A percentile compares a stretch with the other conserved stretches of the same genome.
These are phyloP conservation scores for Olyra latifolia DNA, from an alignment of 176 grass and related monocot species.

Conservation along the genomic window DNA sequence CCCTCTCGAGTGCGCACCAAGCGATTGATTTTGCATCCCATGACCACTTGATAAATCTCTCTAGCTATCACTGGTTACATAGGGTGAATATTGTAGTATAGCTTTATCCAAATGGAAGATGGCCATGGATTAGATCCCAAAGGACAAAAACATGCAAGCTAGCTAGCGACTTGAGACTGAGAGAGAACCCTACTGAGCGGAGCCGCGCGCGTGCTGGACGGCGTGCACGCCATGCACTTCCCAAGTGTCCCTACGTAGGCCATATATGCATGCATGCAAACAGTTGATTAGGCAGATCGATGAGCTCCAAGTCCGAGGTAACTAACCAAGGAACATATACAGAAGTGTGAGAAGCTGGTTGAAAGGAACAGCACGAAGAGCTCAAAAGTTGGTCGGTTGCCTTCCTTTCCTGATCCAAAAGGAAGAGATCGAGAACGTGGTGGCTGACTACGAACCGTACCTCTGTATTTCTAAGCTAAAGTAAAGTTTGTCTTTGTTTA, in stretches of 20 bases:
- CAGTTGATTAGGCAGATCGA: background rate
- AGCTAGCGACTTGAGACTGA: background rate
- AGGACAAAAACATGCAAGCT: background rate
- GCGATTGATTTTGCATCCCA: background rate
- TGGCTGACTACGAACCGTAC: no score
- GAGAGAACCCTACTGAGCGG: background rate
- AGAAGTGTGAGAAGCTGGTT: background rate
- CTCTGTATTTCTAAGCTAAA: no score
- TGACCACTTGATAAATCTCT: background rate
- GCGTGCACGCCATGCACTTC: background rate
- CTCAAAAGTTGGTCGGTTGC: background rate
- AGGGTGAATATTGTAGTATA: background rate
- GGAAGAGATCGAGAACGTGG: background rate
- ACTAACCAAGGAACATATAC: background rate
- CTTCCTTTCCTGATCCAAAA: background rate
- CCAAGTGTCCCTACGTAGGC: background rate
- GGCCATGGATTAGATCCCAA: background rate
- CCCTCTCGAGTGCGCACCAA: no score
- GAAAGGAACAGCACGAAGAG: background rate
- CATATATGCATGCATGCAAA: background rate
- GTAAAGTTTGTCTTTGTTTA: no score
- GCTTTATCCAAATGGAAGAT: background rate
- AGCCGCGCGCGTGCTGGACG: background rate
- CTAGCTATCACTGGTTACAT: no score
- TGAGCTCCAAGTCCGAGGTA: background rate